Evolutionary conservation across 1,284 basidiomycete species (phyloP).

Genomic region (Caloboletus inedulis): DNA sequence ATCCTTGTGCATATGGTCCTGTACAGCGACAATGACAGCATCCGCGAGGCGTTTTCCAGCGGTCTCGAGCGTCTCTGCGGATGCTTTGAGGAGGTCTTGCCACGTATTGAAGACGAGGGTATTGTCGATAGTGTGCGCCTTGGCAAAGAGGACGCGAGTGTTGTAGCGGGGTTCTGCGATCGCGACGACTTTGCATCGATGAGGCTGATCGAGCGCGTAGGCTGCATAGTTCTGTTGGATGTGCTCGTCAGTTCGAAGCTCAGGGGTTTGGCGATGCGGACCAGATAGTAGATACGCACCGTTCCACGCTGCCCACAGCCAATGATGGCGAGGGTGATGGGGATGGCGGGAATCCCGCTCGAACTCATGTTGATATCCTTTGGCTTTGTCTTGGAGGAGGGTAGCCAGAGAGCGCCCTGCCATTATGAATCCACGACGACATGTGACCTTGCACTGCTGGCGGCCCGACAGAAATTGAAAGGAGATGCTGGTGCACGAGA

Average conservation of each 20-base stretch:
- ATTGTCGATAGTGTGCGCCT: conserved; percentile 54
- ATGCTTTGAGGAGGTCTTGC: conserved; percentile 66
- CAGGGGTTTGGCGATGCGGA: background rate
- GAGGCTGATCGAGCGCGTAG: conserved; percentile 61
- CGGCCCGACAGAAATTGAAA: background rate
- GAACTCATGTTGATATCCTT: conserved; percentile 17
- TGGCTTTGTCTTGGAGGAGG: conserved; percentile 28
- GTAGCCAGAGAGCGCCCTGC: conserved; percentile 38
- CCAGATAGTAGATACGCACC: conserved; percentile 37
- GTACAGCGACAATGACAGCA: conserved; percentile 74
- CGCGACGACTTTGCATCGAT: conserved; percentile 70
- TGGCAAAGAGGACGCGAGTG: conserved; percentile 57
- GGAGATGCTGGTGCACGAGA: background rate
- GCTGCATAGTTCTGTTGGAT: conserved; percentile 60
- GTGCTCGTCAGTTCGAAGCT: background rate
- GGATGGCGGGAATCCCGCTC: conserved; percentile 21
- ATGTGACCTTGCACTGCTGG: conserved; percentile 16
- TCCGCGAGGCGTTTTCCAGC: conserved; percentile 71
- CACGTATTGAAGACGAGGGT: conserved; percentile 71
- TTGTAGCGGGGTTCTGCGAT: conserved; percentile 78
- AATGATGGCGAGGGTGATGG: conserved; percentile 54
- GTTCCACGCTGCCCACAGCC: conserved; percentile 82
- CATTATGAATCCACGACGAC: conserved; percentile 23
- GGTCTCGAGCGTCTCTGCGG: conserved; percentile 58
- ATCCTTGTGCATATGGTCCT: conserved; percentile 74